Percentiles rank a stretch among this genome's conserved stretches.
Evolutionary conservation across 2,329 filamentous ascomycete genomes (phyloP).

Genomic region (Stromatinia cepivora): DNA sequence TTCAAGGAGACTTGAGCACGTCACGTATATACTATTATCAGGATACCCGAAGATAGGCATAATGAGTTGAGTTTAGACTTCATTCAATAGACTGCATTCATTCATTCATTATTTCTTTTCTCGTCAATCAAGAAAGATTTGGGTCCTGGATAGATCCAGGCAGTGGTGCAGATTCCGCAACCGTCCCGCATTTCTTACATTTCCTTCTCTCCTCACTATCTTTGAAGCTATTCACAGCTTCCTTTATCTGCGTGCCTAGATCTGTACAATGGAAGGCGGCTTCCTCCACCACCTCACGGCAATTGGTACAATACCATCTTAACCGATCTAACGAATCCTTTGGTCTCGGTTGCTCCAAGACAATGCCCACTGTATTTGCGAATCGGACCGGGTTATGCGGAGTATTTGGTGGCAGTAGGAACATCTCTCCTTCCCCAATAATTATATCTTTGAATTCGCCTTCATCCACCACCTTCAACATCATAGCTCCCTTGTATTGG

Average conservation of each 20-base stretch:
- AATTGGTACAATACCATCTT: slow-evolving; percentile 84
- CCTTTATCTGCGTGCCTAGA: slow-evolving; percentile 91
- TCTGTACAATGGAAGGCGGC: slow-evolving; percentile 85
- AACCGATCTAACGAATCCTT: slow-evolving; percentile 70
- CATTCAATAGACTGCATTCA: background rate
- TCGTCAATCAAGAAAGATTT: slow-evolving; percentile 46
- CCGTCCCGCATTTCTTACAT: slow-evolving; percentile 72
- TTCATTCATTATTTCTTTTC: slow-evolving; percentile 1
- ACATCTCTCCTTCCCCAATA: slow-evolving; percentile 92
- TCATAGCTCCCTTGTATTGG: slow-evolving; percentile 90
- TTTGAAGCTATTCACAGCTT: slow-evolving; percentile 80
- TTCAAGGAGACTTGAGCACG: slow-evolving; percentile 67
- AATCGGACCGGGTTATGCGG: slow-evolving; percentile 96
- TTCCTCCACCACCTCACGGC: slow-evolving; percentile 76
- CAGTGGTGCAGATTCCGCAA: slow-evolving; percentile 71
- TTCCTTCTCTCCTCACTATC: slow-evolving; percentile 66
- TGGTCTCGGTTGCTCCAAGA: slow-evolving; percentile 82
- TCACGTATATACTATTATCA: slow-evolving; percentile 3
- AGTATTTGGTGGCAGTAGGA: slow-evolving; percentile 88
- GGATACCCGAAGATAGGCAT: slow-evolving; percentile 15
- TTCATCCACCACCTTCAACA: slow-evolving; percentile 84
- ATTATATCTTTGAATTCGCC: slow-evolving; percentile 76
- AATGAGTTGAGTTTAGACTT: background rate
- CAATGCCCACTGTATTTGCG: slow-evolving; percentile 88
- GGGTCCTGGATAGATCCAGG: slow-evolving; percentile 60